Evolutionary conservation across 2,329 filamentous ascomycete species (phyloP).

Genomic region (Rhinocladiella mackenziei): DNA sequence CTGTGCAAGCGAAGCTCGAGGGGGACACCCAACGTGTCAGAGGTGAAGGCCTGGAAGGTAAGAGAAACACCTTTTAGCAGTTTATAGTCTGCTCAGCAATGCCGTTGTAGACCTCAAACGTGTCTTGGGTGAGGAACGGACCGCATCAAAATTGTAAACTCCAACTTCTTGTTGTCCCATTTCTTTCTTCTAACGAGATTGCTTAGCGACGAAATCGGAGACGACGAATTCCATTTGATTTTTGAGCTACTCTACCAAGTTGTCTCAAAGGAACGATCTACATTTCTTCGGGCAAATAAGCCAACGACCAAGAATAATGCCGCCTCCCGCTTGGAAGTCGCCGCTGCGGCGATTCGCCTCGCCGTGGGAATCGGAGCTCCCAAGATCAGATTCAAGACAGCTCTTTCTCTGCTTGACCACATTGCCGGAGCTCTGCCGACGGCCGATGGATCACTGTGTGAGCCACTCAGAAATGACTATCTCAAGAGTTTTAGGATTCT

Average conservation of each 20-base stretch:
- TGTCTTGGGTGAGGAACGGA: slow-evolving; percentile 53
- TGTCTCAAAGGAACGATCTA: slow-evolving; percentile 65
- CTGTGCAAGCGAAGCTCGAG: slow-evolving; percentile 38
- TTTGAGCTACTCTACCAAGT: slow-evolving; percentile 76
- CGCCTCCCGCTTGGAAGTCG: slow-evolving; percentile 60
- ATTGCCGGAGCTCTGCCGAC: slow-evolving; percentile 69
- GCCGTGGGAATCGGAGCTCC: slow-evolving; percentile 65
- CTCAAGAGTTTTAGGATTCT: slow-evolving; percentile 69
- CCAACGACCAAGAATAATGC: slow-evolving; percentile 50
- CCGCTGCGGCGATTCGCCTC: slow-evolving; percentile 66
- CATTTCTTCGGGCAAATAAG: slow-evolving; percentile 53
- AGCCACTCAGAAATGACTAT: slow-evolving; percentile 71
- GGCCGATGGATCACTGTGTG: slow-evolving; percentile 57
- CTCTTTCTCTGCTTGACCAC: slow-evolving; percentile 75
- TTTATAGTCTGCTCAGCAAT: slow-evolving; percentile 13
- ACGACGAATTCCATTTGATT: slow-evolving; percentile 75
- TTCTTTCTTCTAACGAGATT: not conserved
- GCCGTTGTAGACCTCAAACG: slow-evolving; percentile 50
- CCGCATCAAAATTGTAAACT: slow-evolving; percentile 8
- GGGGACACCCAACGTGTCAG: slow-evolving; percentile 14
- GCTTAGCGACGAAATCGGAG: slow-evolving; percentile 53
- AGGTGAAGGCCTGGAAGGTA: slow-evolving; percentile 48
- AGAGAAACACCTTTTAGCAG: slow-evolving; percentile 8
- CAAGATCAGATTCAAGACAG: slow-evolving; percentile 69
- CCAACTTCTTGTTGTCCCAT: not conserved